Conservation (phyloP, 208 protist species). For the Vickermania ingenoplastis region DNA sequence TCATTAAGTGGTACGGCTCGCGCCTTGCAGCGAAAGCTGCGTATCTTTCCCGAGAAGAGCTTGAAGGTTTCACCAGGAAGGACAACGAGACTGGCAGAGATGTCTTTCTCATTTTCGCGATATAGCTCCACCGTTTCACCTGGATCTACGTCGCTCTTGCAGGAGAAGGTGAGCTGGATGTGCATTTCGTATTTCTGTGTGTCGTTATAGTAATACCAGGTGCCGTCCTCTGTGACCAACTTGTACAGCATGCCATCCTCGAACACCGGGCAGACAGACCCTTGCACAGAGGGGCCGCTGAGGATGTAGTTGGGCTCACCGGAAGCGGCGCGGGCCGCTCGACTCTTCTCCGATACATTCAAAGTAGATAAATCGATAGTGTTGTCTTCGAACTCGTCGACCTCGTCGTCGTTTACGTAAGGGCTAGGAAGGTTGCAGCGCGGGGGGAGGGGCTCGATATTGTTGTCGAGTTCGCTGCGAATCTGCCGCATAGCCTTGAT, state of each 20-base stretch:
- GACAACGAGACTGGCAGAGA: conserved; percentile 37
- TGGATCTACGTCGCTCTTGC: conserved; percentile 52
- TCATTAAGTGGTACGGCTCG: conserved; percentile 48
- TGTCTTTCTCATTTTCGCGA: conserved; percentile 41
- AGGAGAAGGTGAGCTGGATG: conserved; percentile 57
- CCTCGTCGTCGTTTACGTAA: conserved; percentile 77
- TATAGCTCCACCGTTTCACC: conserved; percentile 49
- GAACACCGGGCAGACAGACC: conserved; percentile 46
- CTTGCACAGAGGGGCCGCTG: conserved; percentile 30
- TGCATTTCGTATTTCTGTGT: conserved; percentile 81
- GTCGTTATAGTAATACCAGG: conserved; percentile 81
- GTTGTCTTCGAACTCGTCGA: conserved; percentile 74
- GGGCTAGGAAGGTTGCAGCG: conserved; percentile 47
- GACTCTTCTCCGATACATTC: conserved; percentile 29
- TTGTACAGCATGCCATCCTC: conserved; percentile 66
- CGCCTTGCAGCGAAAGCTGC: conserved; percentile 53
- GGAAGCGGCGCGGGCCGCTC: not conserved
- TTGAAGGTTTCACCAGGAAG: conserved; percentile 59
- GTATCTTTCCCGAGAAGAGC: conserved; percentile 55
- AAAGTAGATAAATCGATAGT: conserved; percentile 43
- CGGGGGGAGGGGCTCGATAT: conserved; percentile 42
- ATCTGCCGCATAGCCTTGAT: conserved; percentile 56
- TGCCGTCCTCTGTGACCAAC: conserved; percentile 38
- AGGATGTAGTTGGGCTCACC: conserved; percentile 23
- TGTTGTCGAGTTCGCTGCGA: conserved; percentile 38